Base-by-base conservation (phyloP, 1,139 yeast species). In the Taphrina wiesneri region DNA sequence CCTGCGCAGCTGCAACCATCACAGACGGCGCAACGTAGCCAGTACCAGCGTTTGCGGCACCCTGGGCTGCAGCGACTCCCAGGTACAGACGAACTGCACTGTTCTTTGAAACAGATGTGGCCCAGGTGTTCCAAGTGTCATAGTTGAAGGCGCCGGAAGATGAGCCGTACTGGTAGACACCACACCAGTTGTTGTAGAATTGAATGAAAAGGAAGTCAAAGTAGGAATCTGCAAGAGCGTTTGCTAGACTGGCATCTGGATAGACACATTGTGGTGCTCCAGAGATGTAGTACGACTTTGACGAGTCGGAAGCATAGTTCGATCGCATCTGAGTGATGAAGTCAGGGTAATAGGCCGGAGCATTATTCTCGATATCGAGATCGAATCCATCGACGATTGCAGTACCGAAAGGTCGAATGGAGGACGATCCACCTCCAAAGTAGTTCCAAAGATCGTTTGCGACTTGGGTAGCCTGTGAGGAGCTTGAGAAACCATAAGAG, bases 241-340 rank as follows among this genome's bases (percentile, higher is more conserved):
- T 84, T 69, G 96, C 96, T 53, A 88, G 85, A 53, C 88, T 85
- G 6, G 87, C 90, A 78, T 92, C 98, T 23, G 97, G 98, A 75
- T 86, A 89, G 21, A 87, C 88, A 79, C 98, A 92, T 79, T 92
- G 98, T 30, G 98, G 98, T 70, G 98, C 96, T 70, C 97, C 97
- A 64, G 96, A 85, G 60, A 92, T 79, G 76, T 88, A 91, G 78
- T 88, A 92, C 17, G 77, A 73, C 75, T 72, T 73, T 65, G 72
- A 68, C 51, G 76, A 86, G 25, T 78, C 75, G 19, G 72, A 63
- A 21, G 78, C 78, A 72, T 83, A 90, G 69, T 83, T 79, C 15
- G 74, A 72, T 79, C 93, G 86, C 72, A 92, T 81, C 70, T 73
- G 70, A 66, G 71, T 72, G 41, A 77, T 88, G 69, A 87, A 77